Conservation (phyloP, 2,329 filamentous ascomycete species). For the Drechslerella dactyloides region DNA sequence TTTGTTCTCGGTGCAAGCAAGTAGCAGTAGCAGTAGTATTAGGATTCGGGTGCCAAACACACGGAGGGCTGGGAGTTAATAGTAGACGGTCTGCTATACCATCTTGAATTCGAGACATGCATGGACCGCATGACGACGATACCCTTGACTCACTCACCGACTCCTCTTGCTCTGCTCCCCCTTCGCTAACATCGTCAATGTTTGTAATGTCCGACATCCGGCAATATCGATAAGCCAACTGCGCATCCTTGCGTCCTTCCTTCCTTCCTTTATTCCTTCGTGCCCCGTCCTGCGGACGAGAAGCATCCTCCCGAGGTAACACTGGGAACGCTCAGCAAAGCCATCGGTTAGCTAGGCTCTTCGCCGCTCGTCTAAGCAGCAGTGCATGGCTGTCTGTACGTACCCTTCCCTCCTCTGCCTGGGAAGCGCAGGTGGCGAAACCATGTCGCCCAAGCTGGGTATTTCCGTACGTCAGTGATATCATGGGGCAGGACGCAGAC, state of each 20-base stretch:
- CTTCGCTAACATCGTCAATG: constrained; percentile 10
- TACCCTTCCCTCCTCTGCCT: neutral
- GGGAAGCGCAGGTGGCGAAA: constrained; percentile 21
- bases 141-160: constrained; percentile 26
- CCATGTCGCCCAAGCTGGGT: constrained; percentile 9
- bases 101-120: neutral
- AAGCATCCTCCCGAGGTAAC: neutral
- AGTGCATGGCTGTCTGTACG: constrained; percentile 1
- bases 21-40: too few relatives aligned
- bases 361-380: constrained; percentile 41
- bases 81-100: too few relatives aligned
- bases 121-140: constrained; percentile 9
- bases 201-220: neutral
- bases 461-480: constrained; percentile 39
- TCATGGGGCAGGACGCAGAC: constrained; percentile 15
- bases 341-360: constrained; percentile 15
- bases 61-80: too few relatives aligned
- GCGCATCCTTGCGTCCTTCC: neutral
- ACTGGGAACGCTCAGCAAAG: constrained; percentile 22
- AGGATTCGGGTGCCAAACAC: too few relatives aligned
- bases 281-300: neutral
- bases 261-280: too few relatives aligned
- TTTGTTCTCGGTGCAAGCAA: too few relatives aligned
- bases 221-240: constrained; percentile 37
- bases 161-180: constrained; percentile 12